Percentiles rank a stretch among this genome's conserved stretches.
These are phyloP conservation scores for Geosmithia flava DNA, from an alignment of 2,329 filamentous ascomycete genomes.

Conservation along the genomic window DNA sequence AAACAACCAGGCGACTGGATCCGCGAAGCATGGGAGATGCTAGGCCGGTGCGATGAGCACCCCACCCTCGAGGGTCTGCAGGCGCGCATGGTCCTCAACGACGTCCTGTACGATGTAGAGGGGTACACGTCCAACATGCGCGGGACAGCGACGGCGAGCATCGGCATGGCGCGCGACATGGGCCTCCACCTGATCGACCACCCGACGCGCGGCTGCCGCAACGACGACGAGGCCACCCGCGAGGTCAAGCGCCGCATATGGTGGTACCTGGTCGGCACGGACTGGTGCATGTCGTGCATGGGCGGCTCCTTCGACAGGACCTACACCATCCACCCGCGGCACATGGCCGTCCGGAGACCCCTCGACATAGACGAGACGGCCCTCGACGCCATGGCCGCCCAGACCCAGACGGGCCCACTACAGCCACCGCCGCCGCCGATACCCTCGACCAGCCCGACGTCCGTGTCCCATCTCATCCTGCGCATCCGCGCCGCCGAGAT, in stretches of 20 bases:
- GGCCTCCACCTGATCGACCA: conserved; percentile 24
- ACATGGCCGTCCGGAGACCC: conserved; percentile 25
- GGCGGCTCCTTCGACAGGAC: conserved; percentile 19
- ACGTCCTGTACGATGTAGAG: neutral
- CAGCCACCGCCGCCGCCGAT: conserved; percentile 9
- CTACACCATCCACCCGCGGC: conserved; percentile 21
- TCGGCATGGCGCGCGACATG: conserved; percentile 14
- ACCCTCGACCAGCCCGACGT: conserved; percentile 13
- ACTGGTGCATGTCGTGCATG: conserved; percentile 21
- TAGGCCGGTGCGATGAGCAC: neutral
- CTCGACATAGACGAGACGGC: conserved; percentile 25
- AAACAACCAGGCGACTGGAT: neutral
- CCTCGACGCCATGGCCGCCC: conserved; percentile 13
- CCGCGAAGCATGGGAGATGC: neutral
- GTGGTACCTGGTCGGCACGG: conserved; percentile 28
- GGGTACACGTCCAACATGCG: neutral
- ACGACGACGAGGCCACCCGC: conserved; percentile 8
- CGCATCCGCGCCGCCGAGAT: conserved; percentile 23
- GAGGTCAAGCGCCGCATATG: conserved; percentile 28
- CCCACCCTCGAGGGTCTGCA: neutral
- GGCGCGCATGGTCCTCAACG: neutral
- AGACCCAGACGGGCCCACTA: conserved; percentile 9
- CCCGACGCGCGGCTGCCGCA: conserved; percentile 9
- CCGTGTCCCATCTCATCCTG: conserved; percentile 23
- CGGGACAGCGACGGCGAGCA: too few species aligned